Percentiles rank a stretch among this genome's conserved stretches.
Conservation (phyloP, 345 rosid species). For the Hirschfeldia incana region DNA sequence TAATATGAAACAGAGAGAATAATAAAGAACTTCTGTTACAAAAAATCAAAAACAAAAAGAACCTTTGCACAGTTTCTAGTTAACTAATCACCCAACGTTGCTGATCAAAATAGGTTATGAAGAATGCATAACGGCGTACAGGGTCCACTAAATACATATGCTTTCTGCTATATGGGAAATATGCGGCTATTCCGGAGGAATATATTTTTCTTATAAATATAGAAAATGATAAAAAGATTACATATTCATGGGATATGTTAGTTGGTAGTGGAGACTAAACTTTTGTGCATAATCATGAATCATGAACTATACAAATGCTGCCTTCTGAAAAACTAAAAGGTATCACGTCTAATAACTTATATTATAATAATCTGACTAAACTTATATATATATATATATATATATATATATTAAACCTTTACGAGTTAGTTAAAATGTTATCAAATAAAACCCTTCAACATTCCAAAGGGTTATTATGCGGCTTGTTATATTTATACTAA, state of each 20-base stretch:
- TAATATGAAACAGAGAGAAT: too few relatives aligned
- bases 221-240: neutral
- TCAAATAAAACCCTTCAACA: constrained; percentile 15
- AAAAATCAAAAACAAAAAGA: neutral
- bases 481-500: neutral
- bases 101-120: neutral
- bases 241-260: neutral
- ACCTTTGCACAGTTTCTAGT: neutral
- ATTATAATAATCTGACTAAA: constrained; percentile 10
- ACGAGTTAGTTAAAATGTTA: neutral
- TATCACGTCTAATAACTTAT: neutral
- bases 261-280: constrained; percentile 24
- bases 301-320: constrained; percentile 22
- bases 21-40: too few relatives aligned
- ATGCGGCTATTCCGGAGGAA: constrained; percentile 11
- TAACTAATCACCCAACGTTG: neutral
- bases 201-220: neutral
- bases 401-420: neutral
- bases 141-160: neutral
- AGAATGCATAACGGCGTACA: neutral
- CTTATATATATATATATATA: too few relatives aligned
- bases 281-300: constrained; percentile 25
- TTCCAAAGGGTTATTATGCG: constrained; percentile 16
- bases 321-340: constrained; percentile 5
- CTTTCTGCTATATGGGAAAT: neutral